A percentile compares a stretch with the other conserved stretches of the same genome.
phyloP scores from a whole-genome alignment of 192 early-diverging fungal genomes.

The Dimargaris xerosporica region DNA sequence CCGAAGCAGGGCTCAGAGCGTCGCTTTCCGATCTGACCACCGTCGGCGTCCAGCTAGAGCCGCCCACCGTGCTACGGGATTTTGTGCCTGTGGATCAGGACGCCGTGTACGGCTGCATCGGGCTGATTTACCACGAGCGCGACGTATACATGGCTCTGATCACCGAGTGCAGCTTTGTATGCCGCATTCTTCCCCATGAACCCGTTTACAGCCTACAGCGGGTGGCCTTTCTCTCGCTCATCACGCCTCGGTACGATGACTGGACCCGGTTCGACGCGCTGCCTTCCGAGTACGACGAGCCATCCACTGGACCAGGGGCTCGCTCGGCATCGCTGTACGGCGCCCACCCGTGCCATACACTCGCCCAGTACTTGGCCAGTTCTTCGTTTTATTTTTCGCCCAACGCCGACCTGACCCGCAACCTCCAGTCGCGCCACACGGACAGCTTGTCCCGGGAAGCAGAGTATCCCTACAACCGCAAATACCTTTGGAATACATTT shows the following conservation, averaged over 20 bases:
- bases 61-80: slow-evolving; percentile 14
- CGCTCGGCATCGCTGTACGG: slow-evolving; percentile 19
- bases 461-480: slow-evolving; percentile 26
- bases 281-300: slow-evolving; percentile 26
- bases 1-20: slow-evolving; percentile 12
- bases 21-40: not conserved
- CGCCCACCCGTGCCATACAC: slow-evolving; percentile 58
- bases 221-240: slow-evolving; percentile 66
- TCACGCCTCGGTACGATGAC: slow-evolving; percentile 55
- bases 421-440: slow-evolving; percentile 46
- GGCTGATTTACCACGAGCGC: slow-evolving; percentile 28
- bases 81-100: slow-evolving; percentile 26
- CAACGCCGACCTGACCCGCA: slow-evolving; percentile 74
- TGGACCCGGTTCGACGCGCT: slow-evolving; percentile 19
- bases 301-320: slow-evolving; percentile 23
- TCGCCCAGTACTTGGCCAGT: slow-evolving; percentile 64
- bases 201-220: slow-evolving; percentile 52
- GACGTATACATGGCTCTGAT: slow-evolving; percentile 57
- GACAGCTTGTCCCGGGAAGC: slow-evolving; percentile 14
- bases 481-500: slow-evolving; percentile 87
- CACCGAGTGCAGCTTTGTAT: slow-evolving; percentile 45
- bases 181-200: slow-evolving; percentile 39
- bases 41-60: slow-evolving; percentile 11
- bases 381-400: slow-evolving; percentile 91
- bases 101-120: slow-evolving; percentile 26